Conservation (phyloP, 2,329 filamentous ascomycete genomes). For the Verticillium longisporum region DNA sequence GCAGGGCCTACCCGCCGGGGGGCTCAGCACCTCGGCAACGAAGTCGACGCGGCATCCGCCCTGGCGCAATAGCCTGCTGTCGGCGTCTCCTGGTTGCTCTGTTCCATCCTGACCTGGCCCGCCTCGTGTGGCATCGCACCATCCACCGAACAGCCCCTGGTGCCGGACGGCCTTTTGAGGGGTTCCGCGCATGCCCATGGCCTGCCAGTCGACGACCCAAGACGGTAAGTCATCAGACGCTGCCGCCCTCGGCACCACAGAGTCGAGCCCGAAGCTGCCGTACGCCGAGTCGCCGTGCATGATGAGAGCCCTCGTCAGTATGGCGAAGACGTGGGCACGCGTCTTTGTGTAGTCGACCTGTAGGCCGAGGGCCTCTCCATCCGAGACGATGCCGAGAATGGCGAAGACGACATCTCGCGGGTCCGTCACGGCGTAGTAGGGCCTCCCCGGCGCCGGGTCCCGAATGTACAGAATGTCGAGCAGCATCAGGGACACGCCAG, state of each 20-base stretch:
- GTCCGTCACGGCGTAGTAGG: conserved; percentile 12
- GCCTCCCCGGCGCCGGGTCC: conserved; percentile 1
- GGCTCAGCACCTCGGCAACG: neutral
- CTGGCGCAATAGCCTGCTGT: neutral
- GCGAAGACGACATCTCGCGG: conserved; percentile 15
- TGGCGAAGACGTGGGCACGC: conserved; percentile 2
- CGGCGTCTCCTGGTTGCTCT: neutral
- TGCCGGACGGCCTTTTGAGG: neutral
- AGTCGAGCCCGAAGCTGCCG: conserved; percentile 6
- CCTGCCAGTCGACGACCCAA: conserved; percentile 12
- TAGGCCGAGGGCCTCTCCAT: neutral
- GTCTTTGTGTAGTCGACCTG: conserved; percentile 7
- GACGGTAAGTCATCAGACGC: conserved; percentile 2
- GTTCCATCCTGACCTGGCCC: neutral
- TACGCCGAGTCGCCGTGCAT: neutral
- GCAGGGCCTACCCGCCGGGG: neutral
- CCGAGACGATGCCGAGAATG: conserved; percentile 8
- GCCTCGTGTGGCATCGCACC: neutral
- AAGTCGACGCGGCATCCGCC: neutral
- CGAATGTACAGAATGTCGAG: conserved; percentile 3
- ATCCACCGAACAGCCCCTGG: neutral
- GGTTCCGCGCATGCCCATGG: conserved; percentile 1
- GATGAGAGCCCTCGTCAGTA: conserved; percentile 5
- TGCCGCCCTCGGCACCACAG: neutral
- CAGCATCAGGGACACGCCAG: neutral